Percentiles rank a stretch among this genome's conserved stretches.
Evolutionary conservation across 164 flowering plant species (phyloP).

Genomic region (Berberis vulgaris): DNA sequence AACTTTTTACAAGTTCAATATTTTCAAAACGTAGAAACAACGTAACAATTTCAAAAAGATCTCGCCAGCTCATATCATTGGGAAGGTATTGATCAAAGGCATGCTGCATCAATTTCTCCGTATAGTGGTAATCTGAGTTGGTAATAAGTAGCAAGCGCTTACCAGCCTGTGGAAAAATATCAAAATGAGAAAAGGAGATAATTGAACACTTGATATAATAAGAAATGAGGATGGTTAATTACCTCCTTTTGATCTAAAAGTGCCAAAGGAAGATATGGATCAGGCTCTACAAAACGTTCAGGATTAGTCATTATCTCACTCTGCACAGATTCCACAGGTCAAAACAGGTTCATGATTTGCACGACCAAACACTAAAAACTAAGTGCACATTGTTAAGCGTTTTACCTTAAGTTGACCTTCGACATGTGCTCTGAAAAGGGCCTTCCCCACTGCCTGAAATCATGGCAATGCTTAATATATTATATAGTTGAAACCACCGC

Average conservation of each 20-base stretch:
- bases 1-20: not conserved
- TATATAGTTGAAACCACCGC: constrained; percentile 1
- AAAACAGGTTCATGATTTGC: too few species aligned
- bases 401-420: constrained; percentile 94
- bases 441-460: constrained; percentile 89
- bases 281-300: constrained; percentile 91
- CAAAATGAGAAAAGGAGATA: constrained; percentile 6
- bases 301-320: constrained; percentile 96
- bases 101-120: constrained; percentile 97
- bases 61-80: constrained; percentile 92
- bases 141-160: constrained; percentile 85
- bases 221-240: not conserved
- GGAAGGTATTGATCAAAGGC: constrained; percentile 91
- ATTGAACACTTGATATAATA: constrained; percentile 1
- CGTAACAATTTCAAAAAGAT: constrained; percentile 78
- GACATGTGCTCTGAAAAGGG: constrained; percentile 93
- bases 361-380: too few species aligned
- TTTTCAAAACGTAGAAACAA: not conserved
- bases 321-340: constrained; percentile 3
- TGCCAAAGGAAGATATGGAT: constrained; percentile 87
- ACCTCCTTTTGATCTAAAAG: constrained; percentile 98
- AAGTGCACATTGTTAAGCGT: too few species aligned
- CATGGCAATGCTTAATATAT: constrained; percentile 13
- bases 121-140: constrained; percentile 91
- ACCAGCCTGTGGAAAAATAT: constrained; percentile 63